Evolutionary conservation across 139 green algal genomes (phyloP).

Genomic region (Trebouxia sp.): DNA sequence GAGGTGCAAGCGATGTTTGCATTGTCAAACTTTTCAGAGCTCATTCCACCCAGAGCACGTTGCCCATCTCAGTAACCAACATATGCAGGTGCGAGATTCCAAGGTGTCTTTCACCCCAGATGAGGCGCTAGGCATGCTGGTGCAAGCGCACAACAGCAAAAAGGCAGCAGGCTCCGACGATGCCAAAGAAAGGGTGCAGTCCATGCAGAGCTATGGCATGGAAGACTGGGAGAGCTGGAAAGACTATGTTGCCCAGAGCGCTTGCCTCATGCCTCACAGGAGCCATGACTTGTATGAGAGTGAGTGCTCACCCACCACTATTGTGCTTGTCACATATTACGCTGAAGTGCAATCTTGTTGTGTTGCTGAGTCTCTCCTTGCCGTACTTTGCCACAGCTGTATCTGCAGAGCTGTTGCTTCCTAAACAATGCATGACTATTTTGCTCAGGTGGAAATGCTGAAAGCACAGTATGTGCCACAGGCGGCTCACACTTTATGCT

Average conservation of each 20-base stretch:
- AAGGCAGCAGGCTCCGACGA: not conserved
- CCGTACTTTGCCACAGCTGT: not conserved
- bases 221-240: conserved; percentile 9
- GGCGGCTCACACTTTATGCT: too few species aligned
- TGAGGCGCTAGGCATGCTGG: conserved; percentile 19
- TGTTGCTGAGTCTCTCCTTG: too few species aligned
- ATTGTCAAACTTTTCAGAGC: too few species aligned
- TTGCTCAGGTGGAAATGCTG: too few species aligned
- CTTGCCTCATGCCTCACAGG: conserved; percentile 26
- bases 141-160: not conserved
- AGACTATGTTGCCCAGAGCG: not conserved
- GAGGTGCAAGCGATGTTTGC: too few species aligned
- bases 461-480: too few species aligned
- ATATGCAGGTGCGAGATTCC: conserved; percentile 10
- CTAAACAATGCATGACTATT: too few species aligned
- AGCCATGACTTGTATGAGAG: not conserved
- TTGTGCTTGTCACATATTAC: too few species aligned
- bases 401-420: not conserved
- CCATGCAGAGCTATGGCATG: conserved; percentile 30
- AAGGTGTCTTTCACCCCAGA: conserved; percentile 11
- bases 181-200: conserved; percentile 17
- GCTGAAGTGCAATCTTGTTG: too few species aligned
- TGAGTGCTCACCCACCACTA: not conserved
- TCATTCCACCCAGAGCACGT: too few species aligned
- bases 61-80: too few species aligned